Evolutionary conservation across 1,139 yeast genomes (phyloP), one percentile per base, ranked within the genome.

Genomic region (Geotrichum histeridarum): DNA sequence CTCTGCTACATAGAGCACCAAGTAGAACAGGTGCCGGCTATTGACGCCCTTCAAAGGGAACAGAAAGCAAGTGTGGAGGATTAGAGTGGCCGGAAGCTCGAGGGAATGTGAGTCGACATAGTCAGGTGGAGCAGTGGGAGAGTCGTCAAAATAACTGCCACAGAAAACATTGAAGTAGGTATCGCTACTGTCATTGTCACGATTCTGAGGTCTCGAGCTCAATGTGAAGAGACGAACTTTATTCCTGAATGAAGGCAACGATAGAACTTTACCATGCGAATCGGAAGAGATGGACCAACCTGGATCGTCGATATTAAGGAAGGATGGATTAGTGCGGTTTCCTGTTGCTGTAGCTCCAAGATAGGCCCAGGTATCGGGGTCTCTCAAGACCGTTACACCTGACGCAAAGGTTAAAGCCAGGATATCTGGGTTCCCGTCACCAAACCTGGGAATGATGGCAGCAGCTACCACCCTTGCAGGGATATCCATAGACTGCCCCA

Each of bases 41-140:
- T 45, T 36, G 33, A 50, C 42, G 7, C 53, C 53, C 18, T 51
- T 51, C 7, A 51, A 27, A 17, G 54, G 54, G 42, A 35, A 43
- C 30, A 51, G 36, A 31, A 45, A 51, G 46, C 50, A 38, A 4
- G 45, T 39, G n/a, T 51, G 42, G 18, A 51, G 47, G 4, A 51
- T 45, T 9, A 36, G 17, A 4, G 42, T 12, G 2, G 35, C 15
- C 5, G 32, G 47, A n/a, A 42, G 42, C 2, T 35, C 31, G 30
- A 41, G 42, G 9, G 39, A 18, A 22, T 41, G 36, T 9, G 51
- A 48, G 42, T 48, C 51, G 18, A 36, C 12, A 1, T 37, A 5
- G n/a, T n/a, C n/a, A n/a, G 43, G 9, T 33, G 14, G 4, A 42
- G 2, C 17, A 22, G 27, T 22, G 27, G 42, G 18, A 18, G 15